These are phyloP conservation scores for Chaetomium olivaceum DNA, from an alignment of 2,329 filamentous ascomycete species.

Conservation along the genomic window DNA sequence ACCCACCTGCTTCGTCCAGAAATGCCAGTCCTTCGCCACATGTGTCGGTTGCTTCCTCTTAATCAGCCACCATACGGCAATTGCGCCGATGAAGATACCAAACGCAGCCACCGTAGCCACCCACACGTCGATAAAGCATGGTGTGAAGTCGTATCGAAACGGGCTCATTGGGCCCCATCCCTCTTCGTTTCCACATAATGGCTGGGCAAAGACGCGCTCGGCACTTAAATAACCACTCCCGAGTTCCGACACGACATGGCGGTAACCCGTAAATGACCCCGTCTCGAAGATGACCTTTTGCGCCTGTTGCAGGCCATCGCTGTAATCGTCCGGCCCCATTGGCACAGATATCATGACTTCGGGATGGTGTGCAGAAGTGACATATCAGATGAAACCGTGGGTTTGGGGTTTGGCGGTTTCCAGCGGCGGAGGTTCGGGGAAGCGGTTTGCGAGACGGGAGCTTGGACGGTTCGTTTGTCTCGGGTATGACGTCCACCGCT, in stretches of 20 bases:
- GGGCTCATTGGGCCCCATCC: slow-evolving; percentile 95
- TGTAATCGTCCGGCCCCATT: slow-evolving; percentile 41
- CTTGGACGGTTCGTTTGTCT: background rate
- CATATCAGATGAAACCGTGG: slow-evolving; percentile 28
- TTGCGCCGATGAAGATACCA: slow-evolving; percentile 74
- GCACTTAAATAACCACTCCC: slow-evolving; percentile 62
- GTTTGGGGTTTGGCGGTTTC: background rate
- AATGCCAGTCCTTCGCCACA: slow-evolving; percentile 83
- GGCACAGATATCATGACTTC: slow-evolving; percentile 32
- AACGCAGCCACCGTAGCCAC: slow-evolving; percentile 75
- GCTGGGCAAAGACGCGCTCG: slow-evolving; percentile 57
- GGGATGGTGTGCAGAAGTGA: slow-evolving; percentile 15
- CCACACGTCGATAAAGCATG: slow-evolving; percentile 95
- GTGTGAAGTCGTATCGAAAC: slow-evolving; percentile 88
- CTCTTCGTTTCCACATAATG: slow-evolving; percentile 83
- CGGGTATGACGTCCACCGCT: slow-evolving; percentile 10
- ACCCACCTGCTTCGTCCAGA: slow-evolving; percentile 85
- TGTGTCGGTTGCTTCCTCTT: slow-evolving; percentile 65
- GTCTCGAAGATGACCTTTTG: slow-evolving; percentile 55
- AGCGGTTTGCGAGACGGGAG: slow-evolving; percentile 1
- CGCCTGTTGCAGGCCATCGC: slow-evolving; percentile 32
- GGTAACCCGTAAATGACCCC: slow-evolving; percentile 63
- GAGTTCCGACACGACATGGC: slow-evolving; percentile 48
- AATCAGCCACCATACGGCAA: slow-evolving; percentile 78
- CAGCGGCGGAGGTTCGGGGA: background rate